Evolutionary conservation across 495 filamentous ascomycete species (phyloP).

Genomic region (Tuber borchii): DNA sequence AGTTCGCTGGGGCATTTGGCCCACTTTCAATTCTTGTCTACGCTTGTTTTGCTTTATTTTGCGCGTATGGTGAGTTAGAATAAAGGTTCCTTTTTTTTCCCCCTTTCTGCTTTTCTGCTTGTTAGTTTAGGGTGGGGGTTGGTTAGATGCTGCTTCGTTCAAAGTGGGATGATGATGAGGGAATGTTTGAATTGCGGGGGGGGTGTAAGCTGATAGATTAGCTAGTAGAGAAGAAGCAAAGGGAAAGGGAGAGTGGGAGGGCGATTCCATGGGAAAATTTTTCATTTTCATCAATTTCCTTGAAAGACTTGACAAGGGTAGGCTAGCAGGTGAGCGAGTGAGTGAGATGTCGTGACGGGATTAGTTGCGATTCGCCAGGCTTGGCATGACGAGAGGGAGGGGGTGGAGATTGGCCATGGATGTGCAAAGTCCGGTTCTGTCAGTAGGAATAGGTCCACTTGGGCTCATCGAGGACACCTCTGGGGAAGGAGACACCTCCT

Average conservation of each 20-base stretch:
- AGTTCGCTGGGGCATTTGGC: not conserved
- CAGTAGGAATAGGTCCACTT: not conserved
- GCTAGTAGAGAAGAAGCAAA: not conserved
- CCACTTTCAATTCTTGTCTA: not conserved
- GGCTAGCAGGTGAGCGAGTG: not conserved
- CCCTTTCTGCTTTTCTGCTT: not conserved
- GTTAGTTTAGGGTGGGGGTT: not conserved
- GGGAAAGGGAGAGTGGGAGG: not conserved
- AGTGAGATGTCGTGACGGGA: not conserved
- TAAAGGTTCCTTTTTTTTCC: not conserved
- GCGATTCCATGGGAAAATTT: not conserved
- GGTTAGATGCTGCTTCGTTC: not conserved
- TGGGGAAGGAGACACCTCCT: not conserved
- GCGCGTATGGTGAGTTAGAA: not conserved
- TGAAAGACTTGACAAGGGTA: not conserved
- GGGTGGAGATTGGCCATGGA: not conserved
- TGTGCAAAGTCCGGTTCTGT: not conserved
- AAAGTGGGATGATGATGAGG: not conserved
- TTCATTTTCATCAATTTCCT: not conserved
- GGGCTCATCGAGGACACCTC: not conserved
- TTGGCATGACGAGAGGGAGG: not conserved
- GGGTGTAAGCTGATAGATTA: slow-evolving; percentile 1
- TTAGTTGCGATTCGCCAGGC: not conserved
- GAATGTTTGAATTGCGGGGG: not conserved
- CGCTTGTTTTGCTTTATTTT: not conserved